phyloP scores from a whole-genome alignment of 1,139 yeast species.

The Sugiyamaella pinicola region DNA sequence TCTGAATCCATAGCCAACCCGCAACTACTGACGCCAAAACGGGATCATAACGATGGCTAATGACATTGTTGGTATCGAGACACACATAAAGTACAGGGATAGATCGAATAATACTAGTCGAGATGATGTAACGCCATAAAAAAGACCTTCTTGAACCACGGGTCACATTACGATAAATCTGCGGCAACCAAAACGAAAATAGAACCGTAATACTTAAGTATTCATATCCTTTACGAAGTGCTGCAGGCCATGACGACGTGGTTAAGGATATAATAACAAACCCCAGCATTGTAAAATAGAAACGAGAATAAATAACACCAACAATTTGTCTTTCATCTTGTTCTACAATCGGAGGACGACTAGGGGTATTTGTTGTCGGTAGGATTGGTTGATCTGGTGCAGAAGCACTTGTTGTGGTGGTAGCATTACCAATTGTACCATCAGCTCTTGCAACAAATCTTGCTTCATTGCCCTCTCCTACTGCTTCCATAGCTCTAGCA shows the following conservation, averaged over 20 bases:
- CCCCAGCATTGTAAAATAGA: conserved; percentile 60
- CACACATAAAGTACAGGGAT: conserved; percentile 67
- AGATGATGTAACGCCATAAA: conserved; percentile 68
- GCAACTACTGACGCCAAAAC: conserved; percentile 49
- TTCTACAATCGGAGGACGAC: conserved; percentile 28
- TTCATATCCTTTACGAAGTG: conserved; percentile 60
- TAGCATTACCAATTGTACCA: conserved; percentile 27
- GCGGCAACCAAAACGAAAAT: conserved; percentile 90
- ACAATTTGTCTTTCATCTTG: conserved; percentile 60
- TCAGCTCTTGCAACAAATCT: conserved; percentile 34
- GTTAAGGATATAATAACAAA: conserved; percentile 61
- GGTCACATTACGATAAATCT: conserved; percentile 73
- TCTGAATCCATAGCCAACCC: conserved; percentile 60
- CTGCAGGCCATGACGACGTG: conserved; percentile 65
- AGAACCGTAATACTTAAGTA: conserved; percentile 52
- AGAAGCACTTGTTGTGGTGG: conserved; percentile 5
- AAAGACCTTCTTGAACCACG: conserved; percentile 69
- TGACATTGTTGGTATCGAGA: conserved; percentile 44
- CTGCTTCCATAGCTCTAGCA: conserved; percentile 45
- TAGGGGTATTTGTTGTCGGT: conserved; percentile 22
- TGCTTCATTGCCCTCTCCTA: conserved; percentile 23
- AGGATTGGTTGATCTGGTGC: conserved; percentile 13
- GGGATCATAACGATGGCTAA: conserved; percentile 62
- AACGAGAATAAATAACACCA: conserved; percentile 63
- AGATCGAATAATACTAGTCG: conserved; percentile 63